Evolutionary conservation across 2,329 filamentous ascomycete genomes (phyloP), one percentile per base, ranked within the genome.

Genomic region (Sordariomycetes sp.): DNA sequence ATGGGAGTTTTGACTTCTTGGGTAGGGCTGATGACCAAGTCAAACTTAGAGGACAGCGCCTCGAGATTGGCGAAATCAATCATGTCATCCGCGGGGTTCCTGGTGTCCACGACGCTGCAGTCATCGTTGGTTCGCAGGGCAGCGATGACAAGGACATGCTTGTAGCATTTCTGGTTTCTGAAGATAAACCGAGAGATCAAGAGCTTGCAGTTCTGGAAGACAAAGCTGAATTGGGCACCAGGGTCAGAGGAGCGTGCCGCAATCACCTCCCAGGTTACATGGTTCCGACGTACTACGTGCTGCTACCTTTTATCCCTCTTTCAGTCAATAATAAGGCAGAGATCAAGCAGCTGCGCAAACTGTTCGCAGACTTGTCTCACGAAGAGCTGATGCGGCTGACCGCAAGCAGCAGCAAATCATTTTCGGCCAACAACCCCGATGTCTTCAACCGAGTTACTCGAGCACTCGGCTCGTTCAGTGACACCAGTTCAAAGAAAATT

Each of bases 11-110:
- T 43, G 82, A 90, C 36, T 95, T 95, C 50, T 66, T 93, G 3
- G 88, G 90, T 3, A 75, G 90, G 11, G 82, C 82, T 6, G 90
- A 96, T 50, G 86, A 94, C 36, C 88, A 96, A 56, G 80, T 94
- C 41, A 96, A 96, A 53, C 69, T 95, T 4, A 77, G 90, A 9
- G 88, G 88, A 0, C 88, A 95, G 53, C 71, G 88, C 11, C 69
- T 96, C 1, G 90, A 96, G 49, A 82, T 94, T 39, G 84, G 82
- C 1, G 88, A 96, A 59, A 94, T 95, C 54, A 92, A 94, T 45
- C 79, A 88, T 32, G 75, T 82, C 8, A 86, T 94, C 46, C 78
- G 76, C 30, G 72, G 72, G 0, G 66, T 75, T 1, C 41, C 54
- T 0, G 61, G 61, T 1, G 59, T 92, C 8, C 63, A 70, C 11